phyloP scores from a whole-genome alignment of 352 stramenopile genomes.

The Phytophthora sansomeana region DNA sequence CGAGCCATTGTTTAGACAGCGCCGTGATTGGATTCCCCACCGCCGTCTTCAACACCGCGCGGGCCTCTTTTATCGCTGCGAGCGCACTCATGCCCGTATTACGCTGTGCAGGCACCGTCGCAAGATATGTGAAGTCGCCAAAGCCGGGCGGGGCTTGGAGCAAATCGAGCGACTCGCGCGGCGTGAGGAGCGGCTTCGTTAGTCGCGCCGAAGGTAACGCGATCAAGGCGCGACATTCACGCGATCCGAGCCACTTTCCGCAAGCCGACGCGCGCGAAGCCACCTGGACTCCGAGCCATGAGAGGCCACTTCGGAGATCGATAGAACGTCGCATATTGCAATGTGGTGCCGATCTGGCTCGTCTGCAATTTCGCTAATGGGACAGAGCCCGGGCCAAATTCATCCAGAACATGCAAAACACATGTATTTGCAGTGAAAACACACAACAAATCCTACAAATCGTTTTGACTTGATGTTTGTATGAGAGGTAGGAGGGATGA shows the following conservation, averaged over 20 bases:
- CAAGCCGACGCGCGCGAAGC: conserved; percentile 3
- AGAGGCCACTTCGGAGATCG: neutral
- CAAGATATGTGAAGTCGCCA: conserved; percentile 35
- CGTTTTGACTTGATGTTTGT: too few relatives aligned
- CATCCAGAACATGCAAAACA: too few relatives aligned
- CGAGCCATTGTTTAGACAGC: conserved; percentile 25
- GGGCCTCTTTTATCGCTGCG: conserved; percentile 17
- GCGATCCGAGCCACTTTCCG: conserved; percentile 2
- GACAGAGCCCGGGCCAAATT: too few relatives aligned
- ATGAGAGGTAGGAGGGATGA: too few relatives aligned
- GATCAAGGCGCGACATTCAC: conserved; percentile 11
- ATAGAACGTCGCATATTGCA: conserved; percentile 2
- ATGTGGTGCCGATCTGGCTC: neutral
- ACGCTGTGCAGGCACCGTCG: conserved; percentile 19
- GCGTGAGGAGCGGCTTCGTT: conserved; percentile 21
- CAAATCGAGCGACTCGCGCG: conserved; percentile 5
- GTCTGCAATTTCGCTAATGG: conserved; percentile 18
- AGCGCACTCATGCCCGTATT: conserved; percentile 39
- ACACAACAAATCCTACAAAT: too few relatives aligned
- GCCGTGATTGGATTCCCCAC: conserved; percentile 15
- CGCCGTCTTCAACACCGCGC: conserved; percentile 23
- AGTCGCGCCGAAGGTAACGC: conserved; percentile 25
- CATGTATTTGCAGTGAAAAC: too few relatives aligned
- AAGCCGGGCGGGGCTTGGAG: conserved; percentile 19
- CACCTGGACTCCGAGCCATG: neutral